A percentile compares a stretch with the other conserved stretches of the same genome.
Evolutionary conservation across 495 filamentous ascomycete species (phyloP).

Genomic region (Aspergillus baeticus): DNA sequence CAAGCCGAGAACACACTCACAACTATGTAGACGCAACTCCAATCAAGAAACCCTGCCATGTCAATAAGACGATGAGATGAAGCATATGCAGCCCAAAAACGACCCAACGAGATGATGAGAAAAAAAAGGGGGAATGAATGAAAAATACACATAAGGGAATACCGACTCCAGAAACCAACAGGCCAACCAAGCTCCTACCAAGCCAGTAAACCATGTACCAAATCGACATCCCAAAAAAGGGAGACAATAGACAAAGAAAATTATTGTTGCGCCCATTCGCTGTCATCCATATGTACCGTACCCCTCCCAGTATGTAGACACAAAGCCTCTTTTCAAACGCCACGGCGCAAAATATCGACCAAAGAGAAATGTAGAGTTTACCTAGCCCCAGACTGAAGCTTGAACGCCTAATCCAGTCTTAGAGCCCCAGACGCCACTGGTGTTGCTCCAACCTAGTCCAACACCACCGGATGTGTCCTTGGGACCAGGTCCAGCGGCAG

Average conservation of each 20-base stretch:
- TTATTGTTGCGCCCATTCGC: conserved; percentile 20
- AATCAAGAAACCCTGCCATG: conserved; percentile 7
- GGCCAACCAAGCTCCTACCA: conserved; percentile 25
- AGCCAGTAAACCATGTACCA: conserved; percentile 31
- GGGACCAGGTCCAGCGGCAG: conserved; percentile 24
- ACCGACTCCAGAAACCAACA: conserved; percentile 32
- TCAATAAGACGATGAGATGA: conserved; percentile 9
- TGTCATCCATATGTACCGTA: conserved; percentile 25
- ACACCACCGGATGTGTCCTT: conserved; percentile 53
- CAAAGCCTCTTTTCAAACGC: conserved; percentile 29
- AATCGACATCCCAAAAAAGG: conserved; percentile 25
- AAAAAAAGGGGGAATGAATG: conserved; percentile 13
- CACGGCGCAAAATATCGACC: conserved; percentile 21
- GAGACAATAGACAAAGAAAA: conserved; percentile 24
- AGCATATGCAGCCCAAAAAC: conserved; percentile 12
- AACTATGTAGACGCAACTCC: conserved; percentile 21
- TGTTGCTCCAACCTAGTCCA: conserved; percentile 68
- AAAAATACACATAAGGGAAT: conserved; percentile 25
- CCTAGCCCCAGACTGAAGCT: conserved; percentile 76
- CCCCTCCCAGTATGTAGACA: conserved; percentile 25
- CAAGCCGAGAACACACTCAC: conserved; percentile 22
- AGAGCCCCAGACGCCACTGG: conserved; percentile 72
- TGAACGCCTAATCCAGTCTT: conserved; percentile 69
- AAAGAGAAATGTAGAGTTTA: conserved; percentile 10
- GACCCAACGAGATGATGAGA: conserved; percentile 12